Conservation (phyloP, 2,329 filamentous ascomycete genomes). For the Microdochium trichocladiopsis region DNA sequence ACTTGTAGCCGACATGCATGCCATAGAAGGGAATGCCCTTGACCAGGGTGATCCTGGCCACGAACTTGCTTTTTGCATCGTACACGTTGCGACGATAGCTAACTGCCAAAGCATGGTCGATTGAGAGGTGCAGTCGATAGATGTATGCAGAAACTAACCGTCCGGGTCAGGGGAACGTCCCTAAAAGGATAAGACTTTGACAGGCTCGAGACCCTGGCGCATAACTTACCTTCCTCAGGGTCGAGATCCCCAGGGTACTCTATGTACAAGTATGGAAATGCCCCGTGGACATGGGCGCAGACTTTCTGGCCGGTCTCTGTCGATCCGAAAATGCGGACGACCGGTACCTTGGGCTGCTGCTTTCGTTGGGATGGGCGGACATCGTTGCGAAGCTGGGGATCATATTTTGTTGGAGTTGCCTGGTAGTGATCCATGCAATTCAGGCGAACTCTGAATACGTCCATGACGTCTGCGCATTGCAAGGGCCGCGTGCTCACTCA, state of each 20-base stretch:
- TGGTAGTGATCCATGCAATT: conserved; percentile 98
- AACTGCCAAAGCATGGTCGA: conserved; percentile 82
- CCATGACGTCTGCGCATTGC: conserved; percentile 32
- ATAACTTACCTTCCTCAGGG: conserved; percentile 55
- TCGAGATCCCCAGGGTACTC: conserved; percentile 69
- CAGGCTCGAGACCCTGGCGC: conserved; percentile 9
- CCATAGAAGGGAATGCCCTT: conserved; percentile 96
- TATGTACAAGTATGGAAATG: conserved; percentile 92
- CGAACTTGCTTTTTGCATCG: conserved; percentile 61
- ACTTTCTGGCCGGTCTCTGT: conserved; percentile 95
- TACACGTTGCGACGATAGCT: conserved; percentile 75
- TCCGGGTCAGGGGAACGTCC: neutral
- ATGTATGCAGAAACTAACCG: conserved; percentile 66
- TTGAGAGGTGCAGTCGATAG: conserved; percentile 71
- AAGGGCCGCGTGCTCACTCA: conserved; percentile 2
- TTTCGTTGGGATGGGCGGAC: conserved; percentile 49
- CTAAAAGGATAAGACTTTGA: too few species aligned
- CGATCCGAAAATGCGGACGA: conserved; percentile 85
- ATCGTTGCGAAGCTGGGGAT: conserved; percentile 68
- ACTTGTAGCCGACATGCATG: conserved; percentile 84
- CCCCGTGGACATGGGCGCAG: conserved; percentile 91
- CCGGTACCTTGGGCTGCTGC: conserved; percentile 68
- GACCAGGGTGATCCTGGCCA: conserved; percentile 84
- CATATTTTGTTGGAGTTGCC: conserved; percentile 67
- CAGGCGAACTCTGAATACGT: conserved; percentile 80